phyloP scores from a whole-genome alignment of 2,329 filamentous ascomycete genomes.

The Thielaviopsis punctulata region DNA sequence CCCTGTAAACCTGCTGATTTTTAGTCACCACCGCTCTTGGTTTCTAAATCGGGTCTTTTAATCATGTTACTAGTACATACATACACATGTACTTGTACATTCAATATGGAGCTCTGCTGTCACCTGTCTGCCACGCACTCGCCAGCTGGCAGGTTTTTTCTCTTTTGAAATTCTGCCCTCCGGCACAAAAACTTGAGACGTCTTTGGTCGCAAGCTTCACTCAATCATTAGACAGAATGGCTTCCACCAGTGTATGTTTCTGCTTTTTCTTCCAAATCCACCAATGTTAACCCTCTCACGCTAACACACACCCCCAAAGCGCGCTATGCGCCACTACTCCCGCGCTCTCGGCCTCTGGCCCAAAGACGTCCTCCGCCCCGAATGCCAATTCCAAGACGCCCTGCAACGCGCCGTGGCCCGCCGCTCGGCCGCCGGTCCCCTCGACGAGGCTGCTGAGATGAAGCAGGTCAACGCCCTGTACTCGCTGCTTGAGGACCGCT shows the following conservation, averaged over 20 bases:
- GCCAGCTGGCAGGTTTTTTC: too few relatives aligned
- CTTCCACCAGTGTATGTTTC: slow-evolving; percentile 15
- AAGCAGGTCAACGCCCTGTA: slow-evolving; percentile 41
- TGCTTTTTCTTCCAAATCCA: background rate
- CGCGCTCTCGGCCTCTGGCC: slow-evolving; percentile 42
- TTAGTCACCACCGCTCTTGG: too few relatives aligned
- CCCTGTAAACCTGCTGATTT: too few relatives aligned
- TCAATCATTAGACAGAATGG: slow-evolving; percentile 12
- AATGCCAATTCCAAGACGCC: slow-evolving; percentile 43
- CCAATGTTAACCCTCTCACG: background rate
- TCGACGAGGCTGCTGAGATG: slow-evolving; percentile 4
- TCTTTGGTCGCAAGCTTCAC: too few relatives aligned
- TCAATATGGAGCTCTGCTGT: too few relatives aligned
- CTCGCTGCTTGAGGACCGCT: slow-evolving; percentile 41
- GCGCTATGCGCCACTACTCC: slow-evolving; percentile 24
- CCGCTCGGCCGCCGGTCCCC: slow-evolving; percentile 13
- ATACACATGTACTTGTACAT: too few relatives aligned
- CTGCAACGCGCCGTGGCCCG: slow-evolving; percentile 19
- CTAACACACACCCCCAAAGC: background rate
- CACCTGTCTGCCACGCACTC: too few relatives aligned
- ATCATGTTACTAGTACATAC: too few relatives aligned
- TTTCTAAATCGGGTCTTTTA: too few relatives aligned
- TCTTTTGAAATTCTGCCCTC: too few relatives aligned
- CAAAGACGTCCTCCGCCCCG: slow-evolving; percentile 43
- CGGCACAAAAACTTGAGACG: too few relatives aligned